phyloP scores from a whole-genome alignment of 1,284 basidiomycete species.

The Pascua guehoae region DNA sequence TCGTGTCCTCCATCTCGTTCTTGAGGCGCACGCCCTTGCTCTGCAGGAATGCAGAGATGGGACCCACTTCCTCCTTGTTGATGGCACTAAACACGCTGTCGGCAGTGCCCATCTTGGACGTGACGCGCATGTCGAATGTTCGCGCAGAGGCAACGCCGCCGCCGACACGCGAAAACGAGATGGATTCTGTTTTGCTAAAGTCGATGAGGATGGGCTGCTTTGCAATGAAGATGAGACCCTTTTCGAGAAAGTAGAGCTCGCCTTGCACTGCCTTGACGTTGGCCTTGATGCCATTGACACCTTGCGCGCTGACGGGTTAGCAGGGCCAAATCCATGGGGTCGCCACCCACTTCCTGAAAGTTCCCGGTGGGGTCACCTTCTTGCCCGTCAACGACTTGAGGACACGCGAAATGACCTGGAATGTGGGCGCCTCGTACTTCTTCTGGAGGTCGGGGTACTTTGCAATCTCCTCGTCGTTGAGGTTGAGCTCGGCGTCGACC shows the following conservation, averaged over 20 bases:
- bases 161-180: slow-evolving; percentile 91
- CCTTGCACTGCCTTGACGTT: slow-evolving; percentile 97
- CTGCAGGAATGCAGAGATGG: slow-evolving; percentile 77
- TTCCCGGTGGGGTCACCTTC: slow-evolving; percentile 79
- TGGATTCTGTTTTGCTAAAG: slow-evolving; percentile 84
- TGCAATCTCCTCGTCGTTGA: slow-evolving; percentile 62
- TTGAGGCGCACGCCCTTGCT: slow-evolving; percentile 91
- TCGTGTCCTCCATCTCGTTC: slow-evolving; percentile 92
- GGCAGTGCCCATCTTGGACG: slow-evolving; percentile 68
- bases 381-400: slow-evolving; percentile 88
- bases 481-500: slow-evolving; percentile 90
- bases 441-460: slow-evolving; percentile 55
- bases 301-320: slow-evolving; percentile 47
- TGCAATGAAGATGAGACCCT: slow-evolving; percentile 96
- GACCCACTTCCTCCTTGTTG: slow-evolving; percentile 91
- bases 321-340: not conserved
- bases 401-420: slow-evolving; percentile 90
- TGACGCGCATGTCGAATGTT: slow-evolving; percentile 92
- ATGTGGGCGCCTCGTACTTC: slow-evolving; percentile 76
- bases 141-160: slow-evolving; percentile 80
- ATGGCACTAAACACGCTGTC: slow-evolving; percentile 90
- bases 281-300: slow-evolving; percentile 70
- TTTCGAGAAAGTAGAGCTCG: slow-evolving; percentile 96
- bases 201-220: slow-evolving; percentile 93
- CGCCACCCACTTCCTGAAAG: slow-evolving; percentile 68